Percentiles rank a stretch among this genome's conserved stretches.
Evolutionary conservation across 2,329 filamentous ascomycete species (phyloP).

Genomic region (Fusarium fujikuroi): DNA sequence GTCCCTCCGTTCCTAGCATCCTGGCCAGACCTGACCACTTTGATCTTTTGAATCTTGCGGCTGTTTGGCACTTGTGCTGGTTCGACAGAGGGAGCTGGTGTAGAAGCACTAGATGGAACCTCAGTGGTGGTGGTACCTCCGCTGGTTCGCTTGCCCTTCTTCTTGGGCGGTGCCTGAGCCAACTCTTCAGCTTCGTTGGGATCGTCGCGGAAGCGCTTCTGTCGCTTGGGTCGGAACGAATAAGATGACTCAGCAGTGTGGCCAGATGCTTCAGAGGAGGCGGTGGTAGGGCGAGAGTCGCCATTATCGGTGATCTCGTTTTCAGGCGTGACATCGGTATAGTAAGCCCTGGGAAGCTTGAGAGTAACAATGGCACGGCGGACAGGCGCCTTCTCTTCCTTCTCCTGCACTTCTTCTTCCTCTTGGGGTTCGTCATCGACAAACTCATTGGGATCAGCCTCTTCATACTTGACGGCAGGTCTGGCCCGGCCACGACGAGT

Average conservation of each 20-base stretch:
- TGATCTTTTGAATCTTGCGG: constrained; percentile 54
- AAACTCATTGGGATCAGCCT: constrained; percentile 45
- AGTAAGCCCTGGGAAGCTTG: constrained; percentile 56
- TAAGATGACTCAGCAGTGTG: constrained; percentile 63
- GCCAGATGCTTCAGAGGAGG: constrained; percentile 62
- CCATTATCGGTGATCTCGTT: constrained; percentile 55
- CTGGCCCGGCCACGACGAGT: constrained; percentile 43
- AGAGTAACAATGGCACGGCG: constrained; percentile 50
- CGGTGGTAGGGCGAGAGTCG: constrained; percentile 62
- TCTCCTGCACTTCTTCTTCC: constrained; percentile 29
- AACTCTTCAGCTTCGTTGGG: constrained; percentile 55
- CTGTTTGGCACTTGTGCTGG: constrained; percentile 29
- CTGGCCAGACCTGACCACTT: constrained; percentile 48
- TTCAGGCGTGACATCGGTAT: constrained; percentile 51
- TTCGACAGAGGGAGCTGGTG: constrained; percentile 35
- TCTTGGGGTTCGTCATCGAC: constrained; percentile 42
- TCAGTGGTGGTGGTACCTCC: constrained; percentile 22
- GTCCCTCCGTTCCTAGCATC: constrained; percentile 46
- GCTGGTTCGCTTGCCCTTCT: constrained; percentile 49
- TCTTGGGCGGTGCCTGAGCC: constrained; percentile 52
- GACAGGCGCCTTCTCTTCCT: constrained; percentile 43
- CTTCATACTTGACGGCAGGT: constrained; percentile 44
- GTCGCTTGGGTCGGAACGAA: constrained; percentile 65
- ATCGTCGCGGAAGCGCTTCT: constrained; percentile 64
- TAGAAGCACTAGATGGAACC: constrained; percentile 29